A percentile compares a stretch with the other conserved stretches of the same genome.
Conservation (phyloP, 2,329 filamentous ascomycete species). For the Purpureocillium takamizusanense region DNA sequence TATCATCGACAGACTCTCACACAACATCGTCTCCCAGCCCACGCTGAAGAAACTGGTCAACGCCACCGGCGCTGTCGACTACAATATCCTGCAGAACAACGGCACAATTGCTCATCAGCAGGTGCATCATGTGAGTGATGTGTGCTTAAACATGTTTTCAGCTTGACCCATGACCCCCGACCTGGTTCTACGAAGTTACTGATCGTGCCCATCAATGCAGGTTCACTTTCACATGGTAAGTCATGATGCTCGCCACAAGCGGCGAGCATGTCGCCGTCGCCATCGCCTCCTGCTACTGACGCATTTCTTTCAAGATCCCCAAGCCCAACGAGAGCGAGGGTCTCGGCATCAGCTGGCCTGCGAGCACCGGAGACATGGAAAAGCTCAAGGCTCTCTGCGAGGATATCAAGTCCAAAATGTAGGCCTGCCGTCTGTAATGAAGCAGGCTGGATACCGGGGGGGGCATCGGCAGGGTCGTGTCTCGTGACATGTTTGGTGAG, state of each 20-base stretch:
- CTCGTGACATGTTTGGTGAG: too few relatives aligned
- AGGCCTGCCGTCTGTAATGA: too few relatives aligned
- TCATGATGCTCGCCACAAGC: too few relatives aligned
- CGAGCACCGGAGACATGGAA: slow-evolving; percentile 68
- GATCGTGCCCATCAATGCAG: slow-evolving; percentile 25
- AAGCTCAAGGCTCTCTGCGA: slow-evolving; percentile 70
- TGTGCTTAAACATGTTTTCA: too few relatives aligned
- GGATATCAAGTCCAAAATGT: slow-evolving; percentile 88
- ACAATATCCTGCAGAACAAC: slow-evolving; percentile 96
- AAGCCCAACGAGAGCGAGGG: slow-evolving; percentile 83
- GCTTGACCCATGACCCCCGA: too few relatives aligned
- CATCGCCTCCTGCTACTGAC: neutral
- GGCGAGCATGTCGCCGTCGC: neutral
- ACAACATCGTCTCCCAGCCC: slow-evolving; percentile 15
- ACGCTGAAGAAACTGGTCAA: slow-evolving; percentile 72
- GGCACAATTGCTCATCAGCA: slow-evolving; percentile 83
- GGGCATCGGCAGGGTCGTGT: too few relatives aligned
- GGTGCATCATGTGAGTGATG: slow-evolving; percentile 69
- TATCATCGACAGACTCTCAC: neutral
- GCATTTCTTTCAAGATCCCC: slow-evolving; percentile 53
- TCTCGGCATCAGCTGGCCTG: slow-evolving; percentile 71
- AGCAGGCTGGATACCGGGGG: too few relatives aligned
- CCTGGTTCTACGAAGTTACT: too few relatives aligned
- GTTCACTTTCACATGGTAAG: slow-evolving; percentile 90
- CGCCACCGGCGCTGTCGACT: slow-evolving; percentile 69